Evolutionary conservation across 345 rosid genomes (phyloP).

Genomic region (Hibiscus trionum): DNA sequence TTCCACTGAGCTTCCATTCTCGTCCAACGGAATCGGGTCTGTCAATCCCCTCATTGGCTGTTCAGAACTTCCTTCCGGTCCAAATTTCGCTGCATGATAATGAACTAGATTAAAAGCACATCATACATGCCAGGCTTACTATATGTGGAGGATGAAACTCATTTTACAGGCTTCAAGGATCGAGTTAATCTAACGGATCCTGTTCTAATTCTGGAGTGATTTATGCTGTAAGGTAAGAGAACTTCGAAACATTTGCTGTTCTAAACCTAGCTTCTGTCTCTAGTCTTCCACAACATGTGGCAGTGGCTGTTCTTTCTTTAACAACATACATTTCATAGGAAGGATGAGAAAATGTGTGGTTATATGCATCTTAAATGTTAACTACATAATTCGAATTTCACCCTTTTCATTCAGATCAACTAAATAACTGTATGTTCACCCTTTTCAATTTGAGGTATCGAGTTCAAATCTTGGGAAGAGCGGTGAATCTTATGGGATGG

Average conservation of each 20-base stretch:
- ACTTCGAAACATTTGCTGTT: background rate
- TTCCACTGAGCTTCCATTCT: constrained; percentile 48
- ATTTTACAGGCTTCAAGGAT: background rate
- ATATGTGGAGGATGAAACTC: background rate
- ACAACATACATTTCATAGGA: background rate
- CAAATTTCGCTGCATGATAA: constrained; percentile 44
- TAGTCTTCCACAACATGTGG: background rate
- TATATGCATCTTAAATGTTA: background rate
- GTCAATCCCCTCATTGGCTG: constrained; percentile 48
- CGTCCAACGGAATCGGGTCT: constrained; percentile 52
- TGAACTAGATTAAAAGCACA: constrained; percentile 1
- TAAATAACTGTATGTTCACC: background rate
- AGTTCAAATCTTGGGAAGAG: background rate
- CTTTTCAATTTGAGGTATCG: background rate
- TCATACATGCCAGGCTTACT: background rate
- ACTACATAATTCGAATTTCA: too few species aligned
- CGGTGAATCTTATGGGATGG: background rate
- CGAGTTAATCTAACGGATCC: background rate
- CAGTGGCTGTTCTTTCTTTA: background rate
- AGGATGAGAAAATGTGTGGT: background rate
- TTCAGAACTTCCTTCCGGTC: constrained; percentile 32
- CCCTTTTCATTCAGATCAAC: too few species aligned
- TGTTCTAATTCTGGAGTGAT: background rate
- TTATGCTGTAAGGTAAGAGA: background rate
- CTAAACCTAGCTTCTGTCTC: background rate